Conservation (phyloP, 1,284 basidiomycete genomes). For the Porodaedalea pini region DNA sequence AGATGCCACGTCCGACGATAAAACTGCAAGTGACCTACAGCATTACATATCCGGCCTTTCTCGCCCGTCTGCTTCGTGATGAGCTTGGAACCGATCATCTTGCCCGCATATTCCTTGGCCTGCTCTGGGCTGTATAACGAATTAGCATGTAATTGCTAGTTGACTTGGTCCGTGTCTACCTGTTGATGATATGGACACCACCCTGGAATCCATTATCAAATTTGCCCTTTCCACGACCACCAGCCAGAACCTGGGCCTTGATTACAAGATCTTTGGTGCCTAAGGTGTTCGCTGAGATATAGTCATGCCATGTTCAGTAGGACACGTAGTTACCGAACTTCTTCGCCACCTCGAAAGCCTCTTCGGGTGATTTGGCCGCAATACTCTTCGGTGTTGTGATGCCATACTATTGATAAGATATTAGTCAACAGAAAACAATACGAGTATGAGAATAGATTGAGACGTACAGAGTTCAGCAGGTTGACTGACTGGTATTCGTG, state of each 20-base stretch:
- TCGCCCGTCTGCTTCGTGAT: slow-evolving; percentile 99
- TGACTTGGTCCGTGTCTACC: slow-evolving; percentile 46
- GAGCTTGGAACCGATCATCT: slow-evolving; percentile 95
- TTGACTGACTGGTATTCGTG: slow-evolving; percentile 98
- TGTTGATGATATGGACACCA: slow-evolving; percentile 93
- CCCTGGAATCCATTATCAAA: slow-evolving; percentile 97
- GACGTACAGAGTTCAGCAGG: slow-evolving; percentile 83
- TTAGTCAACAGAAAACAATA: neutral
- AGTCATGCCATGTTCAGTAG: neutral
- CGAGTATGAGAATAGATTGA: neutral
- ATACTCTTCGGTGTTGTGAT: slow-evolving; percentile 94
- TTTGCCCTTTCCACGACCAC: slow-evolving; percentile 97
- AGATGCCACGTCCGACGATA: slow-evolving; percentile 17
- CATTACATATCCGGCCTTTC: slow-evolving; percentile 89
- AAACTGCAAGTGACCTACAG: slow-evolving; percentile 49
- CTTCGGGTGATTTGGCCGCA: slow-evolving; percentile 83
- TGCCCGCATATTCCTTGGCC: slow-evolving; percentile 81
- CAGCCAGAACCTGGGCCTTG: slow-evolving; percentile 98
- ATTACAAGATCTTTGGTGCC: slow-evolving; percentile 80
- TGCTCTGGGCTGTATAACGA: slow-evolving; percentile 68
- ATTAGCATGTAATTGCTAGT: slow-evolving; percentile 1
- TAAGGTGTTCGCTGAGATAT: slow-evolving; percentile 27
- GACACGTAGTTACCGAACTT: slow-evolving; percentile 60
- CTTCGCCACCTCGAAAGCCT: slow-evolving; percentile 88
- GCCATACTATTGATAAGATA: slow-evolving; percentile 68